Evolutionary conservation across 1,139 yeast genomes (phyloP), one percentile per base, ranked within the genome.

Genomic region (Suhomyces maxii): DNA sequence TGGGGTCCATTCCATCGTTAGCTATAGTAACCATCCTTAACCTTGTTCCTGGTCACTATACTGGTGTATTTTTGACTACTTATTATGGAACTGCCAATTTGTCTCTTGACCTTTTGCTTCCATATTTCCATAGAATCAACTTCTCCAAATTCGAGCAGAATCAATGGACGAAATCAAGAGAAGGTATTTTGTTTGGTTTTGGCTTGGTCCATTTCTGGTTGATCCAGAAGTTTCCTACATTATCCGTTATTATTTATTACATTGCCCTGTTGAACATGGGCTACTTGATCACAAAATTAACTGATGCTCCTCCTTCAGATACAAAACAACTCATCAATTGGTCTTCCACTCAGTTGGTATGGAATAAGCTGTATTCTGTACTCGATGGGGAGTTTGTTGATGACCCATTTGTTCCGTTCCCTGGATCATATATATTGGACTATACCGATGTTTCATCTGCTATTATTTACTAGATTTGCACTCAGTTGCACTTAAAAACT

Each of bases 141-240:
- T 76, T 81, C 49, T 61, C 73, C 8, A 58, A 56, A n/a, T 52
- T 63, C n/a, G 82, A 80, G 45, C 67, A 67, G 40, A 67, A 69
- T 9, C 74, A 70, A 45, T 83, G 88, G 88, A 63, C 71, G 45
- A 67, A 68, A 18, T 75, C 83, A 9, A 68, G 88, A 35, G 80
- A 77, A 44, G 87, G 87, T 0, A 70, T 80, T 14, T 61, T 83
- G 38, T 77, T 79, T 53, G 87, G 87, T 2, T 82, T 80, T 53
- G 81, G 84, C 1, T 58, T 79, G n/a, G 72, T 76, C 39, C 79
- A 75, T 59, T 79, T 69, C 52, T 52, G 69, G 41, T 56, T 79
- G 37, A 62, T 80, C 47, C 63, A 68, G 37, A 45, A 49, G 33
- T 61, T 75, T 23, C 82, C 85, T 0, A 68, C 71, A 52, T 52